Evolutionary conservation across 2,329 filamentous ascomycete species (phyloP).

Genomic region (Phaeosphaeria sp.): DNA sequence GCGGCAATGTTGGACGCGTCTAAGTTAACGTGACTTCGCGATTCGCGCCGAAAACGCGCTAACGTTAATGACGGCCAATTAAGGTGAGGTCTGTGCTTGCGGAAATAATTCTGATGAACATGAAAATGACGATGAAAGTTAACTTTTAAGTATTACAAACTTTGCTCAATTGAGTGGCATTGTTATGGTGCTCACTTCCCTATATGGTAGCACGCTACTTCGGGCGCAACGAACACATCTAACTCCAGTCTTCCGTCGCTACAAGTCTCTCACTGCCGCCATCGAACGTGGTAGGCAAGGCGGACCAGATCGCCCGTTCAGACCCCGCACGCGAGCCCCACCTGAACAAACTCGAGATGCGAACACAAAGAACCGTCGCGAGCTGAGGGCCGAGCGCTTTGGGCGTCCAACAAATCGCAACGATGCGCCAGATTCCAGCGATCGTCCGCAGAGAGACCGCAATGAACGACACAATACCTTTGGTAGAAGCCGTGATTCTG

Average conservation of each 20-base stretch:
- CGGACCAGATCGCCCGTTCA: conserved; percentile 14
- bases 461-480: not conserved
- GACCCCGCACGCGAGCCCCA: conserved; percentile 13
- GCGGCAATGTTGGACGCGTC: conserved; percentile 6
- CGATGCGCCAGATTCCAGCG: not conserved
- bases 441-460: not conserved
- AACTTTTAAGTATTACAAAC: not conserved
- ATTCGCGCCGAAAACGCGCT: conserved; percentile 2
- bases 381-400: conserved; percentile 13
- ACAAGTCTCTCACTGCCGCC: conserved; percentile 41
- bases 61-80: conserved; percentile 1
- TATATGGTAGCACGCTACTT: conserved; percentile 22
- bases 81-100: conserved; percentile 3
- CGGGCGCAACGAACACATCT: conserved; percentile 17
- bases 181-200: conserved; percentile 30
- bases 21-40: conserved; percentile 25
- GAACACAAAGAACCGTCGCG: conserved; percentile 6
- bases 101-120: not conserved
- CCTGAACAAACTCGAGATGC: not conserved
- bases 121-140: not conserved
- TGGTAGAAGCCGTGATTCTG: conserved; percentile 9
- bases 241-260: conserved; percentile 27
- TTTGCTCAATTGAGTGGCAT: not conserved
- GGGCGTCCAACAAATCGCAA: not conserved
- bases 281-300: conserved; percentile 38